Evolutionary conservation across 1,284 basidiomycete genomes (phyloP), one percentile per base, ranked within the genome.

Genomic region (Puccinia novopanici): DNA sequence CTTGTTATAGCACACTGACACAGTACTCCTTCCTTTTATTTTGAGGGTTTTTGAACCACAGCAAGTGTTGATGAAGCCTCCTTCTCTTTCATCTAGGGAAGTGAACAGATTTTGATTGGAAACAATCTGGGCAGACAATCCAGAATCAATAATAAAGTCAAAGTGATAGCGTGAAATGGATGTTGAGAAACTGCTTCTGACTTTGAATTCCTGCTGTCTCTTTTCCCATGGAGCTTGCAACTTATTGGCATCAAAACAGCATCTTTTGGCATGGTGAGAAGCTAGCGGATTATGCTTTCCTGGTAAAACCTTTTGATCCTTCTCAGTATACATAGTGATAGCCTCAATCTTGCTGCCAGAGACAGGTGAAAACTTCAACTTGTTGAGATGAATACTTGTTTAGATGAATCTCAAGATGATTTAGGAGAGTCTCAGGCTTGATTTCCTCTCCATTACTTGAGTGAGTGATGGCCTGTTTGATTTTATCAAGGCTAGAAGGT

Each of bases 351-450:
- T 45, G 12, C 22, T 5, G 22, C 4, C 42, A 24, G 30, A 12
- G n/a, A n/a, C n/a, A n/a, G n/a, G n/a, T 4, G 40, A 24, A 2
- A 68, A 3, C 40, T 68, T 68, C 5, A 68, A 3, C 40, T 68
- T 40, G 42, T 68, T 68, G 10, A 68, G 2, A 24, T 68, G 65
- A 24, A n/a, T n/a, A n/a, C n/a, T n/a, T n/a, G n/a, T n/a, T n/a
- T n/a, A n/a, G n/a, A n/a, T n/a, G n/a, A n/a, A 68, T 50, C n/a
- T 68, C 40, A 3, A 68, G 45, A 17, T 68, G 65, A 48, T 68
- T 22, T 2, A 68, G 8, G 2, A 68, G 42, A 24, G 10, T 2
- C 40, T 68, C 45, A 3, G 65, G 65, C 10, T 13, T 68, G 8
- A 68, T 68, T 3, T 68, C 65, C 22, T 68, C 65, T 3, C 65